These are phyloP conservation scores for Macrocybe sp. DNA, from an alignment of 1,284 basidiomycete species.

Conservation along the genomic window DNA sequence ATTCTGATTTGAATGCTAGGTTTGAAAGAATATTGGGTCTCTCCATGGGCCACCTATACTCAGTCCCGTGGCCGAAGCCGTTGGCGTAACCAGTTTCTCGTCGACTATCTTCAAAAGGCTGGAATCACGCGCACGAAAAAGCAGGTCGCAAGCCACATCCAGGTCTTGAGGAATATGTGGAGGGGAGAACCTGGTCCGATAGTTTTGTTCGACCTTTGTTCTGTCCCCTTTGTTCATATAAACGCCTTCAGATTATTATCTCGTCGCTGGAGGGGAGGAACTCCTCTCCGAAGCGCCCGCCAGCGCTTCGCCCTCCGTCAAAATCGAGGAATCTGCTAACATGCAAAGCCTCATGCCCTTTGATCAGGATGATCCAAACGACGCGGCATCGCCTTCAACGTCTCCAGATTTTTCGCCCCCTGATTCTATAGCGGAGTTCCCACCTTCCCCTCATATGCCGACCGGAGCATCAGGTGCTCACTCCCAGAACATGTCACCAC, in stretches of 20 bases:
- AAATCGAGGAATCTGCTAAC: slow-evolving; percentile 43
- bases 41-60: slow-evolving; percentile 72
- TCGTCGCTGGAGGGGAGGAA: slow-evolving; percentile 75
- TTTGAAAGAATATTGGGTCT: slow-evolving; percentile 70
- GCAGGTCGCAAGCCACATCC: slow-evolving; percentile 80
- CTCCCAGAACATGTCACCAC: slow-evolving; percentile 11
- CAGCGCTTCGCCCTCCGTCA: slow-evolving; percentile 37
- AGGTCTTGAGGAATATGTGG: slow-evolving; percentile 82
- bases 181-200: slow-evolving; percentile 66
- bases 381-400: slow-evolving; percentile 31
- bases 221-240: slow-evolving; percentile 9
- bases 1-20: slow-evolving; percentile 31
- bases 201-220: neutral
- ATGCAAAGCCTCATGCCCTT: slow-evolving; percentile 32
- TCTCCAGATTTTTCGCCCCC: slow-evolving; percentile 39
- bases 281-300: slow-evolving; percentile 43
- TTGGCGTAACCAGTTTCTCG: slow-evolving; percentile 79
- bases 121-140: slow-evolving; percentile 73
- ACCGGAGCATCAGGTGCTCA: neutral
- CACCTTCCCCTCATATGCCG: slow-evolving; percentile 28
- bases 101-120: slow-evolving; percentile 64
- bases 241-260: slow-evolving; percentile 34
- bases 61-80: slow-evolving; percentile 70
- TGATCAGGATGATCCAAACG: slow-evolving; percentile 32
- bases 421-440: slow-evolving; percentile 36